These are phyloP conservation scores for Neocucurbitaria cava DNA, from an alignment of 2,329 filamentous ascomycete genomes.

Conservation along the genomic window DNA sequence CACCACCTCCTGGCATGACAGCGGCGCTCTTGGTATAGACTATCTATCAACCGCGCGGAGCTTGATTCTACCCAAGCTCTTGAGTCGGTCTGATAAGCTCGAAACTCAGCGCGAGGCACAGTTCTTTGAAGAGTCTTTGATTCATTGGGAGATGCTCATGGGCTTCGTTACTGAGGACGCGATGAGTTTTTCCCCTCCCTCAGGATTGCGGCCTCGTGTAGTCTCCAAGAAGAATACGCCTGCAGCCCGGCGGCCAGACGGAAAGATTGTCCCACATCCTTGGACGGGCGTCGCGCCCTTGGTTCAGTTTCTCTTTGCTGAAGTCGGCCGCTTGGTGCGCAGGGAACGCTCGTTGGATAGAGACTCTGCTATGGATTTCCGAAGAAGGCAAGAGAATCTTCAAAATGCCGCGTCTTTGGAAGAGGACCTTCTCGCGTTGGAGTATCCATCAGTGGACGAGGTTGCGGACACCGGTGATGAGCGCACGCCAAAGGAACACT, in stretches of 20 bases:
- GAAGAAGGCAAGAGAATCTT: constrained; percentile 43
- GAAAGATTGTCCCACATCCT: constrained; percentile 53
- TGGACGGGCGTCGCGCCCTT: constrained; percentile 59
- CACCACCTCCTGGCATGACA: constrained; percentile 67
- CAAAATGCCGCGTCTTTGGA: constrained; percentile 55
- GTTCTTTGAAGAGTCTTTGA: constrained; percentile 63
- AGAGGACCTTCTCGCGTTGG: constrained; percentile 54
- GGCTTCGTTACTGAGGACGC: constrained; percentile 60
- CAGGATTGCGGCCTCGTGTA: constrained; percentile 29
- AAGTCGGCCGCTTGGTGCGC: constrained; percentile 55
- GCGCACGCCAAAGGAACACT: constrained; percentile 60
- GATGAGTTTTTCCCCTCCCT: constrained; percentile 42
- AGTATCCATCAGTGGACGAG: constrained; percentile 56
- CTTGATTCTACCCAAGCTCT: constrained; percentile 54
- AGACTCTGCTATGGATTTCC: constrained; percentile 35
- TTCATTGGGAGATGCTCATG: constrained; percentile 67
- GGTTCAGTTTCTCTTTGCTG: constrained; percentile 54
- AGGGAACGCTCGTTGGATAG: constrained; percentile 42
- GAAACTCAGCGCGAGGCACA: constrained; percentile 48
- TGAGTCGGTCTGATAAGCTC: constrained; percentile 41
- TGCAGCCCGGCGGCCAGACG: constrained; percentile 37
- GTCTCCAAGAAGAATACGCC: constrained; percentile 27
- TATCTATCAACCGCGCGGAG: constrained; percentile 58
- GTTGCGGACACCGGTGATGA: constrained; percentile 61
- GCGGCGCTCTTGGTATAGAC: constrained; percentile 61